Conservation (phyloP, 768 basidiomycete genomes). For the Polyporus arcularius region DNA sequence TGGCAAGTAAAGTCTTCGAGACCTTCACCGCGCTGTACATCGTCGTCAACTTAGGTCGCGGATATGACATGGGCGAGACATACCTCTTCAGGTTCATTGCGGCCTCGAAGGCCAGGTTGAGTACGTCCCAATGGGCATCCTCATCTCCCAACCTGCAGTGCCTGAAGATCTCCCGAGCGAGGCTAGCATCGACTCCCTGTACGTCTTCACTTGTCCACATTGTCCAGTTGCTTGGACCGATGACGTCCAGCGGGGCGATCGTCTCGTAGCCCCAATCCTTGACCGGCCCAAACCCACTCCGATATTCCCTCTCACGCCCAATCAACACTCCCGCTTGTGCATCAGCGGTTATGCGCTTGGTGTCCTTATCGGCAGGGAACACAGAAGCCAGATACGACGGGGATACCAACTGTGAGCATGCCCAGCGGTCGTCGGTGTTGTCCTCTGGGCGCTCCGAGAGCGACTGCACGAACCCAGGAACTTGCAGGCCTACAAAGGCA, state of each 20-base stretch:
- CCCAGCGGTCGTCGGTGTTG: constrained; percentile 74
- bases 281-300: constrained; percentile 65
- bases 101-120: constrained; percentile 69
- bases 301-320: constrained; percentile 64
- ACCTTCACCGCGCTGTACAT: constrained; percentile 61
- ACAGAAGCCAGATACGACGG: constrained; percentile 48
- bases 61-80: constrained; percentile 13
- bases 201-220: constrained; percentile 55
- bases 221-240: constrained; percentile 36
- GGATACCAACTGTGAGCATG: constrained; percentile 46
- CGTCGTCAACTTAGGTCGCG: neutral
- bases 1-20: constrained; percentile 64
- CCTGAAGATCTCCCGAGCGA: constrained; percentile 60
- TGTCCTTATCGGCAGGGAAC: constrained; percentile 45
- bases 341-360: constrained; percentile 47
- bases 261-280: constrained; percentile 63
- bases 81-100: constrained; percentile 60
- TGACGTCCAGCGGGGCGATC: constrained; percentile 55
- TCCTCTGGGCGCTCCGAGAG: constrained; percentile 33
- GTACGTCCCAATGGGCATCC: constrained; percentile 59
- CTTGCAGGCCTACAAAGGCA: constrained; percentile 65
- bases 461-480: constrained; percentile 62
- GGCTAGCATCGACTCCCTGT: constrained; percentile 45
- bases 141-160: constrained; percentile 54
- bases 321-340: constrained; percentile 66